Conservation (phyloP, 768 basidiomycete genomes). For the Lenzites betulinus region DNA sequence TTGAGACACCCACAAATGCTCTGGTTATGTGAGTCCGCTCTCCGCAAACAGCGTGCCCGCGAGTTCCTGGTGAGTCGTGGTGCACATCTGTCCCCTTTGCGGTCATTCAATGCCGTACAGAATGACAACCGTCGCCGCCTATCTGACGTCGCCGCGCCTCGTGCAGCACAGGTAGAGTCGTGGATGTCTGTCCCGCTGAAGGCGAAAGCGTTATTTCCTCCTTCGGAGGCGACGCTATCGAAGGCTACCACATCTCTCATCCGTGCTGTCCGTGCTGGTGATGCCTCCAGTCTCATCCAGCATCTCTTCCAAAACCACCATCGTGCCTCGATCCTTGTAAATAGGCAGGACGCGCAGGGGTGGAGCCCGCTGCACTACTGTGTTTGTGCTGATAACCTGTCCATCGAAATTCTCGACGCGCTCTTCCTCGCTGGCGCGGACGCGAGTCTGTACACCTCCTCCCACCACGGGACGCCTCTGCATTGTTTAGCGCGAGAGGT, state of each 20-base stretch:
- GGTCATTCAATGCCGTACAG: constrained; percentile 1
- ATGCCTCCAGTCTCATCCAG: constrained; percentile 17
- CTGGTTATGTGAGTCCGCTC: constrained; percentile 67
- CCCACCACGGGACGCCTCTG: constrained; percentile 61
- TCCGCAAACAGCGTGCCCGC: constrained; percentile 62
- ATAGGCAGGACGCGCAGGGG: constrained; percentile 64
- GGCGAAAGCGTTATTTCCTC: constrained; percentile 1
- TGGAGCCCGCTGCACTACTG: constrained; percentile 79
- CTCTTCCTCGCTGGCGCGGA: constrained; percentile 80
- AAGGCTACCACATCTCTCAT: constrained; percentile 16
- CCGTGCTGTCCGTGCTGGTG: constrained; percentile 13
- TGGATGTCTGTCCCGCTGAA: constrained; percentile 10
- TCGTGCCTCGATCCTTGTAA: constrained; percentile 47
- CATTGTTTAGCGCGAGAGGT: constrained; percentile 59
- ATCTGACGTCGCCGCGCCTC: constrained; percentile 15
- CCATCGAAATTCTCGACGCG: constrained; percentile 63
- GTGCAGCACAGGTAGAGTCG: constrained; percentile 16
- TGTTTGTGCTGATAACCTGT: constrained; percentile 55
- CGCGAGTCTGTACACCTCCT: constrained; percentile 62
- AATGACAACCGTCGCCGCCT: constrained; percentile 15
- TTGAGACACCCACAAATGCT: constrained; percentile 61
- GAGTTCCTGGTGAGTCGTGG: constrained; percentile 54
- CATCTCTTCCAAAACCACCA: constrained; percentile 38
- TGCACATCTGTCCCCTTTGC: not conserved
- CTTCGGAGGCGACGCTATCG: constrained; percentile 10